Evolutionary conservation across 1,139 yeast genomes (phyloP).

Genomic region (Debaryomycetaceae sp.): DNA sequence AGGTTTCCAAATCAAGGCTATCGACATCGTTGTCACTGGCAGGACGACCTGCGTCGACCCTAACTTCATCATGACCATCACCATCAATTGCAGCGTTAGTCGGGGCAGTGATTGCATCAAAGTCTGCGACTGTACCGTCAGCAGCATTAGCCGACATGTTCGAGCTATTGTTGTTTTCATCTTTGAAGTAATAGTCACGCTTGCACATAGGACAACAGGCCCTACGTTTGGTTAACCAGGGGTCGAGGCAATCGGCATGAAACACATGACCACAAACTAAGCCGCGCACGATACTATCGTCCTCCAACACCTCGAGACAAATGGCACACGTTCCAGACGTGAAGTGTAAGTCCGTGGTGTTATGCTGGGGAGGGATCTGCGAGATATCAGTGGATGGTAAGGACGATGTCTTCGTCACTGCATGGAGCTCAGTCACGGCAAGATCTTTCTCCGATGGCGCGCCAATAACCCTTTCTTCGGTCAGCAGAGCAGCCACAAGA

Average conservation of each 20-base stretch:
- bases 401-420: not conserved
- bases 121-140: too few species aligned
- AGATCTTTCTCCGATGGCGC: too few species aligned
- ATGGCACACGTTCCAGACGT: conserved; percentile 79
- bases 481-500: too few species aligned
- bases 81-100: conserved; percentile 5
- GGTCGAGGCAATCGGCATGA: conserved; percentile 76
- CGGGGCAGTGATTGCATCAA: conserved; percentile 4
- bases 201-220: conserved; percentile 88
- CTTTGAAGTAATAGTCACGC: conserved; percentile 56
- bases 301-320: conserved; percentile 64
- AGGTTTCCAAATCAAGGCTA: conserved; percentile 35
- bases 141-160: conserved; percentile 5
- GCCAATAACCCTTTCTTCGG: too few species aligned
- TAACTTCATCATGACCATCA: conserved; percentile 13
- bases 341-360: conserved; percentile 41
- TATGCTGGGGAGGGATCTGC: not conserved
- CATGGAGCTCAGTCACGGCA: too few species aligned
- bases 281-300: conserved; percentile 64
- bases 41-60: conserved; percentile 4
- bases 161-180: conserved; percentile 10
- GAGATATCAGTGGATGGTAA: conserved; percentile 3
- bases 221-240: conserved; percentile 72
- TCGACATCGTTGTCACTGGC: conserved; percentile 19
- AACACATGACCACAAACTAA: conserved; percentile 81